A percentile compares a stretch with the other conserved stretches of the same genome.
These are phyloP conservation scores for Cladosporium sp. DNA, from an alignment of 2,329 filamentous ascomycete species.

Conservation along the genomic window DNA sequence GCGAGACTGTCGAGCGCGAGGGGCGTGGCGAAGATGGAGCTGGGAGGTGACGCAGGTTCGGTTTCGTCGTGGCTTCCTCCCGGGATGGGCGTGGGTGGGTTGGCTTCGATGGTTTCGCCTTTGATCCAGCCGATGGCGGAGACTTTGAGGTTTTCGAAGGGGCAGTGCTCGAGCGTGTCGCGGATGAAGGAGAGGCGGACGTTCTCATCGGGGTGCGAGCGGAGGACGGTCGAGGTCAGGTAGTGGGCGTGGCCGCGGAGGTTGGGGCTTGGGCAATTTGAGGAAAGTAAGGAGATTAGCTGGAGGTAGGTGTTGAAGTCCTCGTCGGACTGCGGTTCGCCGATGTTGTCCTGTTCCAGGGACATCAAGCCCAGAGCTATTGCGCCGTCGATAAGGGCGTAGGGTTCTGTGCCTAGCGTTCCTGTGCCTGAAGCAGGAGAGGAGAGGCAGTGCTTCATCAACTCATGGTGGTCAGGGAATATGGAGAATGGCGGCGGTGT, in stretches of 20 bases:
- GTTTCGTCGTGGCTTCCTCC: slow-evolving; percentile 16
- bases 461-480: slow-evolving; percentile 50
- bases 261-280: slow-evolving; percentile 45
- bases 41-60: background rate
- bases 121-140: slow-evolving; percentile 59
- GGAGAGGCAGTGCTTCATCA: slow-evolving; percentile 51
- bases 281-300: slow-evolving; percentile 44
- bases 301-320: slow-evolving; percentile 52
- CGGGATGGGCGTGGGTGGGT: slow-evolving; percentile 23
- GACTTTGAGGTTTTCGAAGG: slow-evolving; percentile 52
- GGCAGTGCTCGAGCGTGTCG: slow-evolving; percentile 52
- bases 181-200: slow-evolving; percentile 52
- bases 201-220: slow-evolving; percentile 50
- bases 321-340: slow-evolving; percentile 46
- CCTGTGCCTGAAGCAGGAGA: slow-evolving; percentile 29
- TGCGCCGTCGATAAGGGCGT: slow-evolving; percentile 52
- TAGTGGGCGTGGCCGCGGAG: slow-evolving; percentile 48
- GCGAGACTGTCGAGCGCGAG: slow-evolving; percentile 46
- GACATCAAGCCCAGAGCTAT: slow-evolving; percentile 50
- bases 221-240: slow-evolving; percentile 46
- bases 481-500: slow-evolving; percentile 39
- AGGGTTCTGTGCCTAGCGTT: slow-evolving; percentile 43
- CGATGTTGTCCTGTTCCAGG: slow-evolving; percentile 41
- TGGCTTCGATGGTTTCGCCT: slow-evolving; percentile 52
- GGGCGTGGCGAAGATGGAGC: slow-evolving; percentile 45